Evolutionary conservation across 176 grass and related monocot species (phyloP).

Genomic region (Phyllostachys edulis): DNA sequence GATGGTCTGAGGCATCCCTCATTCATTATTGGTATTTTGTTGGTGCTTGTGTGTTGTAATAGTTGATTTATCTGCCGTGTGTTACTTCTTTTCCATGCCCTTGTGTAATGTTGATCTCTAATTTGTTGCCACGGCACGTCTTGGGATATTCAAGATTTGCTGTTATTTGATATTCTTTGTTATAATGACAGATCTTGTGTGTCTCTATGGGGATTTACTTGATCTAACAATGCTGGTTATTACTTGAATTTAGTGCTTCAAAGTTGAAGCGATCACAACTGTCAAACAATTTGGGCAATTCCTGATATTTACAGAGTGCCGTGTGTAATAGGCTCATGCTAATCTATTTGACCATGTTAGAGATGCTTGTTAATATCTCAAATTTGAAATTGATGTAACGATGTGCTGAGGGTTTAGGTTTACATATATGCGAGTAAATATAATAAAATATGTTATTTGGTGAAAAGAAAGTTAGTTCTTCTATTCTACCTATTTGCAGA

Average conservation of each 20-base stretch:
- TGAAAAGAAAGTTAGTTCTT: neutral
- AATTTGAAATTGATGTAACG: constrained; percentile 23
- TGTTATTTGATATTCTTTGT: constrained; percentile 9
- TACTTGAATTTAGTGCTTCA: neutral
- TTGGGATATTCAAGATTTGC: constrained; percentile 2
- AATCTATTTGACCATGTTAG: neutral
- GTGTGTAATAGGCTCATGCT: no score
- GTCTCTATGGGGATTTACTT: neutral
- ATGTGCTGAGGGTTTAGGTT: neutral
- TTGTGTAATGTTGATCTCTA: neutral
- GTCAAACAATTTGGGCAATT: neutral
- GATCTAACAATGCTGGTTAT: neutral
- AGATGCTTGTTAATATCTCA: constrained; percentile 5
- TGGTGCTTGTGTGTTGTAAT: neutral
- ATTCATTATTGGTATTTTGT: neutral
- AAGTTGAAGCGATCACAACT: neutral
- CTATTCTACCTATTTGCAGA: neutral
- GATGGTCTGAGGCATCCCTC: neutral
- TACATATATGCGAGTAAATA: neutral
- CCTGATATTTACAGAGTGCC: no score
- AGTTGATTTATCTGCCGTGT: neutral
- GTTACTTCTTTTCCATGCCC: neutral
- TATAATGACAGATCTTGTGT: neutral
- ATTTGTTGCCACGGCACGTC: neutral
- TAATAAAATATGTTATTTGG: neutral